These are phyloP conservation scores for Zygosaccharomyces sapae DNA, from an alignment of 1,139 yeast species.

Conservation along the genomic window DNA sequence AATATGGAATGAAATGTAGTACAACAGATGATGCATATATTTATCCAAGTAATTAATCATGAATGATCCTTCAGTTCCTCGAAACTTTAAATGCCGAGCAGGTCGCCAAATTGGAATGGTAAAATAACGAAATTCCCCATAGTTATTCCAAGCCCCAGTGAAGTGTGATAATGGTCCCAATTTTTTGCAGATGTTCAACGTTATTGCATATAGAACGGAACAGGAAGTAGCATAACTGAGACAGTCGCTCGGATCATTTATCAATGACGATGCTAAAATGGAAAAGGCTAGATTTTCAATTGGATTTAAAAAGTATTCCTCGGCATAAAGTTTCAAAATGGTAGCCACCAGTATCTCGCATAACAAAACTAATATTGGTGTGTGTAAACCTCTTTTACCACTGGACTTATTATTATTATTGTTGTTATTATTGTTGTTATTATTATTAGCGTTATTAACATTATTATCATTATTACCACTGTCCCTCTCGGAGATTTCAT, in stretches of 20 bases:
- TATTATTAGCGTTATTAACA: slow-evolving; percentile 5
- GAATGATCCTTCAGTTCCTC: neutral
- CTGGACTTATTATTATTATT: neutral
- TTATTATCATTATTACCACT: slow-evolving; percentile 2
- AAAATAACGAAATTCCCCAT: slow-evolving; percentile 2
- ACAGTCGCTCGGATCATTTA: slow-evolving; percentile 32
- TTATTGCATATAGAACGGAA: slow-evolving; percentile 28
- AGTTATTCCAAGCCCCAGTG: slow-evolving; percentile 2
- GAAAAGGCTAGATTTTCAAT: slow-evolving; percentile 31
- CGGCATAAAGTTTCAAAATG: slow-evolving; percentile 22
- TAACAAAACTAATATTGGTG: slow-evolving; percentile 14
- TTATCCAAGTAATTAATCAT: slow-evolving; percentile 12
- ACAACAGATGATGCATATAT: slow-evolving; percentile 15
- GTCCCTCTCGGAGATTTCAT: slow-evolving; percentile 11
- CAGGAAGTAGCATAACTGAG: slow-evolving; percentile 30
- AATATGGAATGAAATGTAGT: slow-evolving; percentile 28
- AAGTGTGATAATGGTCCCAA: slow-evolving; percentile 9
- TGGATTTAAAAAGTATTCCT: slow-evolving; percentile 24
- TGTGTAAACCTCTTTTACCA: slow-evolving; percentile 1
- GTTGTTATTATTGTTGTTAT: slow-evolving; percentile 1
- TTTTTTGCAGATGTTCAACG: slow-evolving; percentile 17
- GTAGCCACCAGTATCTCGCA: slow-evolving; percentile 24
- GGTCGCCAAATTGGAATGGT: slow-evolving; percentile 5
- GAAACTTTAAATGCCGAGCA: neutral
- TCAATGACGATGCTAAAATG: slow-evolving; percentile 32